Base-by-base conservation (phyloP, 2,329 filamentous ascomycete species). In the Aspergillus ochraceoroseus region DNA sequence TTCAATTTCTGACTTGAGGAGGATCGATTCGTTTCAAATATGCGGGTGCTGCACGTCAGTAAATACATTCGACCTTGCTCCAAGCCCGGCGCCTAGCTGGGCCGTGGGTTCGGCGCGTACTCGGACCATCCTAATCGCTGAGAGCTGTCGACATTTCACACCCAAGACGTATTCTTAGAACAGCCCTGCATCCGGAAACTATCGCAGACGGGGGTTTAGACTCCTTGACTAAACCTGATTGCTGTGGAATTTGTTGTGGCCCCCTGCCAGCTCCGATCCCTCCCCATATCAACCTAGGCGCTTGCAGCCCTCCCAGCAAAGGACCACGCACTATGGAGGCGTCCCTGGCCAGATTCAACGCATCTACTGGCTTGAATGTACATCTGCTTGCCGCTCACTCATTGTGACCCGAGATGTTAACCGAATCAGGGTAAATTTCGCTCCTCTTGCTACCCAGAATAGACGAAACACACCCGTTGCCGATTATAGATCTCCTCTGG, bases 381-480 rank as follows among this genome's bases (percentile, higher is more conserved):
- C 14, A 36, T 35, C 12, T 40, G 27, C 41, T 53, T 52, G 51
- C 53, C 53, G 53, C 53, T 50, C 43, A 44, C 32, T 36, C 36
- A 38, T 41, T 14, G 27, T 36, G 14, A 9, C 36, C 30, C 27
- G 25, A 47, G 30, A 43, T 44, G 47, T 25, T 25, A 34, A 35
- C 32, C 22, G 27, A 41, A 22, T 29, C 11, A 20, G 14, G 34
- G 41, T 45, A 45, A 43, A 53, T 39, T 48, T 47, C 48, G 47
- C 40, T 42, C 34, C 27, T 25, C 41, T 45, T 42, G 31, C 25
- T 35, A 27, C 48, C 46, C 29, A 56, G 46, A 54, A 56, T 56
- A 55, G 53, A 52, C 48, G 47, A 55, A 55, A 53, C 50, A 49
- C 37, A 23, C 46, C 27, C 41, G 45, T 45, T 56, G 43, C 52